Evolutionary conservation across 139 green algal species (phyloP), one percentile per base, ranked within the genome.

Genomic region (Medakamo hakoo): DNA sequence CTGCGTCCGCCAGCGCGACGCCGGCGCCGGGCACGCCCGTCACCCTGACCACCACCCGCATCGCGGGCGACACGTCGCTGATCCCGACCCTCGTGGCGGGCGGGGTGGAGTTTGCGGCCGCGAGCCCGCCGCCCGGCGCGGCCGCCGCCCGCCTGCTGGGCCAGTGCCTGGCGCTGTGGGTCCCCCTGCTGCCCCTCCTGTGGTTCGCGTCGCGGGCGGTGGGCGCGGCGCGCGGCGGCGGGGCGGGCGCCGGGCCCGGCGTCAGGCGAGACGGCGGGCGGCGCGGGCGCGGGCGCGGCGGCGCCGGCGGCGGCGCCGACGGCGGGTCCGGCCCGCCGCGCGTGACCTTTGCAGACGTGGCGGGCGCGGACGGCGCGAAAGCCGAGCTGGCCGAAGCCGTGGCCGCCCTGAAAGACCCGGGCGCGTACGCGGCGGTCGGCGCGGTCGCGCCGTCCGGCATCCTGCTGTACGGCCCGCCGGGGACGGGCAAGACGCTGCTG

Each of bases 291-390:
- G n/a, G n/a, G n/a, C n/a, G 40, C 9, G 40, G 40, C 9, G 9
- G 40, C 9, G 9, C 9, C 40, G 40, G 40, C 40, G 40, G 16
- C 40, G 40, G 9, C 9, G 9, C 9, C 40, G 40, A 16, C 40
- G 40, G 40, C 40, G 40, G 9, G 40, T 16, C 40, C 9, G 9
- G 40, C 40, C 9, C 40, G 40, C 40, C 40, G 9, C 40, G 40
- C 40, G 73, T 88, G 1, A 82, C 77, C 30, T 96, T 97, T 70
- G 86, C 84, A 70, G 89, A 97, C 65, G 91, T 97, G 52, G 92
- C 92, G 26, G 92, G 92, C 21, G 95, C 88, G 70, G 86, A 96
- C 64, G 92, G 96, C 71, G 92, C 90, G 26, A 96, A 96, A 67
- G 85, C 92, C 74, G 86, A 94, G 76, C 75, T 95, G 32, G 64